Evolutionary conservation across 1,284 basidiomycete species (phyloP), one percentile per base, ranked within the genome.

Genomic region (Ceratobasidium sp.): DNA sequence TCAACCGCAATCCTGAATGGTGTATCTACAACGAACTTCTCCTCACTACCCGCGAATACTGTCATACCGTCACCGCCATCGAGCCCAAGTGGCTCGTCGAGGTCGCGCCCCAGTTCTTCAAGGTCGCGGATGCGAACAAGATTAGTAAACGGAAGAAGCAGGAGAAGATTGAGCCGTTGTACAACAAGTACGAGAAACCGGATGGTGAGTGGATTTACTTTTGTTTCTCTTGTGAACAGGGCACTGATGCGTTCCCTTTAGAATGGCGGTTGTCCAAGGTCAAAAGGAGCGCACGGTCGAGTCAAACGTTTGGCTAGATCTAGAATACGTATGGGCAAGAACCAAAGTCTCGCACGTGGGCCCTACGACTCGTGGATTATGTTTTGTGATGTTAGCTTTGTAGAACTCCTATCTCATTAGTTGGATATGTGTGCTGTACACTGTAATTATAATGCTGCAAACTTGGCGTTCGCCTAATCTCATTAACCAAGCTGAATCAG

Each of bases 11-110:
- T 24, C 91, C 92, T 0, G 91, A 93, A 82, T 93, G 91, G 89
- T 87, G 89, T 76, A 87, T 94, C 78, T 94, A 93, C 82, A 90
- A 93, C 83, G 92, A 93, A 79, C 82, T 94, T 77, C 88, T 93
- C 73, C 83, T 92, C 75, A 93, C 91, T 15, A 91, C 90, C 56
- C 88, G 91, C 77, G 97, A 98, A 83, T 99, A 99, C 83, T 98
- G 96, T 86, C 95, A 96, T 81, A 97, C 97, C 79, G 95, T 97
- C 33, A 98, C 96, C 1, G 95, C 96, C 0, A 91, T 99, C 76
- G 98, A 99, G 82, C 97, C 98, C 1, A 98, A 98, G 84, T 99
- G 98, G 98, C 89, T 99, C 17, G 94, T 97, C 7, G 97, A 99
- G 81, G 97, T 98, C 27, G 97, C 98, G 14, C 97, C 97, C 8